Evolutionary conservation across 345 rosid species (phyloP), one percentile per base, ranked within the genome.

Genomic region (Microthlaspi erraticum): DNA sequence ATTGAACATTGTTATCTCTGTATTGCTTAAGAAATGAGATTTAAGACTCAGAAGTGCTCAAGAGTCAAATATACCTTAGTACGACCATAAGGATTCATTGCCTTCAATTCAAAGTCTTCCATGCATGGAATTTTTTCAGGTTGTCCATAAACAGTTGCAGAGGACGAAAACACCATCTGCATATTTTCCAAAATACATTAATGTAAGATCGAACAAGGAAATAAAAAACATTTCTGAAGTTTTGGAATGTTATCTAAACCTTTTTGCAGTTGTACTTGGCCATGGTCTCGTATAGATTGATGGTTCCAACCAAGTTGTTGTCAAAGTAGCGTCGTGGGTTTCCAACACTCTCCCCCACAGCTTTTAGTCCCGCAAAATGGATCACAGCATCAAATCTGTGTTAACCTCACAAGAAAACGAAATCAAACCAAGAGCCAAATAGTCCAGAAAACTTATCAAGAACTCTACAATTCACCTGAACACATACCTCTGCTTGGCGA

Each of bases 131-230:
- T 84, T 60, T 78, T 86, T 61, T 86, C 90, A 53, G 99, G 99
- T 84, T 94, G 97, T 72, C 97, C 95, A 73, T 91, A 94, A 13
- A 91, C 96, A 73, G 99, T 94, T 8, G 99, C 89, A 18, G 97
- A 91, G 37, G 99, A 94, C 19, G 99, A 94, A 77, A 94, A 94
- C 49, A 89, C 97, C 89, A 91, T 84, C 99, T 91, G 73, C 7
- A 55, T 14, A 13, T 32, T 52, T n/a, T n/a, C n/a, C 65, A 68
- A 45, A 45, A 10, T 46, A 53, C 49, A 33, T 26, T 29, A 64
- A 31, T 56, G 9, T 29, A 31, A 56, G 20, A 54, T n/a, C 29
- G 8, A 63, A 43, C 64, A 44, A 8, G 13, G 5, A 39, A 16
- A 17, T 18, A 26, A 5, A 14, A 41, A 39, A 23, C 23, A 51